These are phyloP conservation scores for Neurospora africana DNA, from an alignment of 495 filamentous ascomycete genomes.

Conservation along the genomic window DNA sequence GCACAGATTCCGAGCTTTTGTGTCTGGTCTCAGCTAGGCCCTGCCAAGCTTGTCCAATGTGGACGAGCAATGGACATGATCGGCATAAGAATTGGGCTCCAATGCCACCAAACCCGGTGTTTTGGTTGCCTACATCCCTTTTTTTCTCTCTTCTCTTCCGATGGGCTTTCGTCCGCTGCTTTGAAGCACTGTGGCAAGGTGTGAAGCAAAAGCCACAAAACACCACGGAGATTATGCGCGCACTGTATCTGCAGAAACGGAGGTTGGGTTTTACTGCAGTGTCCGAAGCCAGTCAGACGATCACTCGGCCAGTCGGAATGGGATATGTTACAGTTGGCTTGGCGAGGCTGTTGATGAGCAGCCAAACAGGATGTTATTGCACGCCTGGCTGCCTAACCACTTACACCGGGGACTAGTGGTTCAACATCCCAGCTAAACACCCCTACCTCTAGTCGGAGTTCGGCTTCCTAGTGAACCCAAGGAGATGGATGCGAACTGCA, in stretches of 20 bases:
- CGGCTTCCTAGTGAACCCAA: neutral
- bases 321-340: neutral
- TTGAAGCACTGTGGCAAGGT: neutral
- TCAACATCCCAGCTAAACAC: neutral
- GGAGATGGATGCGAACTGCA: neutral
- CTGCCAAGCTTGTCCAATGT: neutral
- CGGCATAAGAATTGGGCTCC: neutral
- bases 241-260: neutral
- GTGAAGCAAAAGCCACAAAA: neutral
- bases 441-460: neutral
- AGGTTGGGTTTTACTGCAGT: neutral
- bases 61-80: neutral
- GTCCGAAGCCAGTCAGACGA: neutral
- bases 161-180: neutral
- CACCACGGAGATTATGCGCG: neutral
- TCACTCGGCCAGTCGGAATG: neutral
- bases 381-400: neutral
- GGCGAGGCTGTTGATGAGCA: neutral
- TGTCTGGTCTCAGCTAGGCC: neutral
- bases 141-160: neutral
- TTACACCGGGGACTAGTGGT: neutral
- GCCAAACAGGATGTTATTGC: neutral
- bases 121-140: neutral
- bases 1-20: neutral
- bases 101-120: neutral